A percentile compares a stretch with the other conserved stretches of the same genome.
Evolutionary conservation across 139 green algal genomes (phyloP).

Genomic region (Mychonastes homosphaera): DNA sequence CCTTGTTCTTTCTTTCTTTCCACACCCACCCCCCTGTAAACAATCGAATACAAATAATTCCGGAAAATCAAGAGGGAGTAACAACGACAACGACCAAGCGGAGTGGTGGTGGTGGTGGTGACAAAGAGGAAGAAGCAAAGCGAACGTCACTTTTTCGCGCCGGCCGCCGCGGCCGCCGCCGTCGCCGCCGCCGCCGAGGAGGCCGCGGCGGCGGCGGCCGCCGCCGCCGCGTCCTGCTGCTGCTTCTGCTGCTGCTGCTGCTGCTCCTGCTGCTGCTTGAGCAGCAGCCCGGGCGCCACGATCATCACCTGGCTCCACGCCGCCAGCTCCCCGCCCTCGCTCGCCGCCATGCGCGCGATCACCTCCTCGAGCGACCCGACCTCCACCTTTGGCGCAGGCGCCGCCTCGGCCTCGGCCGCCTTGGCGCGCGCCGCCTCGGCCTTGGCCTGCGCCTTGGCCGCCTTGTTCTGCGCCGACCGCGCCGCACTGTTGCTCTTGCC

Average conservation of each 20-base stretch:
- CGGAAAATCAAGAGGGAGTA: too few species aligned
- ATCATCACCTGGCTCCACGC: slow-evolving; percentile 51
- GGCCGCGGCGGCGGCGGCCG: too few species aligned
- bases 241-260: too few species aligned
- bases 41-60: too few species aligned
- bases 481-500: too few species aligned
- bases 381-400: slow-evolving; percentile 49
- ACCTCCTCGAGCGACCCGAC: slow-evolving; percentile 54
- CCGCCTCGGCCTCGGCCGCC: slow-evolving; percentile 31
- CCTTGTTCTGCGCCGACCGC: slow-evolving; percentile 23
- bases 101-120: background rate
- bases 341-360: slow-evolving; percentile 44
- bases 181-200: too few species aligned
- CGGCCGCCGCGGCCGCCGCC: background rate
- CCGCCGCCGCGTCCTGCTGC: too few species aligned
- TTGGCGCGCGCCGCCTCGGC: slow-evolving; percentile 30
- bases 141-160: background rate
- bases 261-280: slow-evolving; percentile 11
- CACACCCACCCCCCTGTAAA: too few species aligned
- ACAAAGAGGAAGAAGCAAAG: slow-evolving; percentile 2
- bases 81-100: background rate
- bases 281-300: slow-evolving; percentile 35
- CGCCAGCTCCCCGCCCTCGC: slow-evolving; percentile 32
- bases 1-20: too few species aligned
- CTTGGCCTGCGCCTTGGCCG: slow-evolving; percentile 30